These are phyloP conservation scores for Colletotrichum lupini DNA, from an alignment of 2,329 filamentous ascomycete genomes.

Conservation along the genomic window DNA sequence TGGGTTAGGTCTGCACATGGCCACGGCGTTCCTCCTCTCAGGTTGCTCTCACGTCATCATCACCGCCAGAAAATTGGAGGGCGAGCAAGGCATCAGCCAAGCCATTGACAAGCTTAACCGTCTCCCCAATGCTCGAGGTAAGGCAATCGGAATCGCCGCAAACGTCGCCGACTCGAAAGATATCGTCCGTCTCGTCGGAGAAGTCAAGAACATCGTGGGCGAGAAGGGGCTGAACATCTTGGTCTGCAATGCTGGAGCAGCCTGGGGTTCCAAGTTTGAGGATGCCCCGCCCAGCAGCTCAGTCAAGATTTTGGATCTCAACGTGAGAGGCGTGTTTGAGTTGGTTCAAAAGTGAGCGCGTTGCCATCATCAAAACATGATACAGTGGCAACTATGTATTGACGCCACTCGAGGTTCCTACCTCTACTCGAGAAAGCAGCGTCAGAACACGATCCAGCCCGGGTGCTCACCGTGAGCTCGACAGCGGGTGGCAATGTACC, in stretches of 20 bases:
- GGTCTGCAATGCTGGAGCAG: conserved; percentile 78
- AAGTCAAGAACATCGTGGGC: conserved; percentile 65
- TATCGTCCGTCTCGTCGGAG: conserved; percentile 61
- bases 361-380: background rate
- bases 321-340: conserved; percentile 78
- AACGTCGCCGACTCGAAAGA: conserved; percentile 72
- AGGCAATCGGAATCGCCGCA: conserved; percentile 73
- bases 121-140: conserved; percentile 62
- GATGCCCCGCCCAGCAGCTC: conserved; percentile 70
- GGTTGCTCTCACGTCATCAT: conserved; percentile 78
- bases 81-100: conserved; percentile 65
- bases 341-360: conserved; percentile 67
- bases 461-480: conserved; percentile 74
- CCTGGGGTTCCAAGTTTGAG: conserved; percentile 76
- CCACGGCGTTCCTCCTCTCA: conserved; percentile 73
- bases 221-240: conserved; percentile 71
- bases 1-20: conserved; percentile 70
- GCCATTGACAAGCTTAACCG: conserved; percentile 74
- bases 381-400: background rate
- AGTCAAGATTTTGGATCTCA: conserved; percentile 75
- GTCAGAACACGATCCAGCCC: conserved; percentile 59
- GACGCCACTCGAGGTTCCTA: conserved; percentile 37
- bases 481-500: conserved; percentile 74
- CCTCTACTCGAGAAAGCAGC: conserved; percentile 58
- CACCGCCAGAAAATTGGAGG: conserved; percentile 75